These are phyloP conservation scores for Piedraia hortae DNA, from an alignment of 2,329 filamentous ascomycete species.

Conservation along the genomic window DNA sequence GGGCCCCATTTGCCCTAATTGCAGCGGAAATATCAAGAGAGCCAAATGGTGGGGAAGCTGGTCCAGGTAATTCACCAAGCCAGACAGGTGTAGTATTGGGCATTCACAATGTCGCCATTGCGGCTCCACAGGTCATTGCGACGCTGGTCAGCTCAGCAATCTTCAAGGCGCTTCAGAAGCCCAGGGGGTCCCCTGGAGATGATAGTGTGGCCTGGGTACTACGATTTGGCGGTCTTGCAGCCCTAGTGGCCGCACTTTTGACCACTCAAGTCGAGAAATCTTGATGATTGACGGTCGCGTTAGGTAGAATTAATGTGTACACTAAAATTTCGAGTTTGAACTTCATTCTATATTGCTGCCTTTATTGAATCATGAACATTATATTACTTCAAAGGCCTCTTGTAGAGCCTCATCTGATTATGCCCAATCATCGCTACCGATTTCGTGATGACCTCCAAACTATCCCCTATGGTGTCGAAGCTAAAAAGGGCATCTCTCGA, in stretches of 20 bases:
- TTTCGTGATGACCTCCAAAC: too few relatives aligned
- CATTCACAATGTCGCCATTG: slow-evolving; percentile 86
- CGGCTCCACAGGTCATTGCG: slow-evolving; percentile 71
- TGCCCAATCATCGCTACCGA: too few relatives aligned
- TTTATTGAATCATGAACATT: too few relatives aligned
- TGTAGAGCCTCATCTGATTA: too few relatives aligned
- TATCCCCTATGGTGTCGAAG: too few relatives aligned
- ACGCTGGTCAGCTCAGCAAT: slow-evolving; percentile 62
- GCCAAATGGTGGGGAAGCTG: slow-evolving; percentile 5
- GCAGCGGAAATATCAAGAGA: slow-evolving; percentile 55
- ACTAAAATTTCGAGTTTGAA: too few relatives aligned
- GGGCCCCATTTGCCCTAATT: slow-evolving; percentile 90
- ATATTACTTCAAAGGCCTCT: too few relatives aligned
- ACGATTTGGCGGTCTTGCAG: slow-evolving; percentile 54
- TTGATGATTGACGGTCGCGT: too few relatives aligned
- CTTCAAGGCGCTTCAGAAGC: slow-evolving; percentile 68
- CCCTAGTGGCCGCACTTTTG: slow-evolving; percentile 36
- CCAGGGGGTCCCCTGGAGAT: slow-evolving; percentile 58
- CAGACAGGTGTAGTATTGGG: slow-evolving; percentile 77
- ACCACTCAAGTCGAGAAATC: slow-evolving; percentile 3
- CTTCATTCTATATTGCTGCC: too few relatives aligned
- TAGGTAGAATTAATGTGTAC: too few relatives aligned
- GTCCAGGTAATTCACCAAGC: slow-evolving; percentile 25
- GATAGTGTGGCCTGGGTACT: slow-evolving; percentile 68
- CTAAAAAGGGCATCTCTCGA: too few relatives aligned